Conservation (phyloP, 2,329 filamentous ascomycete genomes). For the Hymenotorrendiella dingleyae region DNA sequence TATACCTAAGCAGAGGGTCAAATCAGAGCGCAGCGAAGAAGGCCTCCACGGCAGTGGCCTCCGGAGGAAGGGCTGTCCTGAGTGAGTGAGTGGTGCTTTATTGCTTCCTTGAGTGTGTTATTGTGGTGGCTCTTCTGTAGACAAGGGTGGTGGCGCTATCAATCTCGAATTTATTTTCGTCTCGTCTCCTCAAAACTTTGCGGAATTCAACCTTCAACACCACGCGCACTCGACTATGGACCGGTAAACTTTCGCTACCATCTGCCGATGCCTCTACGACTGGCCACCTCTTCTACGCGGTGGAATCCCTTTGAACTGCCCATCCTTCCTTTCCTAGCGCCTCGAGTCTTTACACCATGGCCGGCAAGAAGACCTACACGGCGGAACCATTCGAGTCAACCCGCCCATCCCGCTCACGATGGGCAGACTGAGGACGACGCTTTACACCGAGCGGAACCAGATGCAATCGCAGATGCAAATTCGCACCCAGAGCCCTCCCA, state of each 20-base stretch:
- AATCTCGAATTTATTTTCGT: neutral
- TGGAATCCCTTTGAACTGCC: slow-evolving; percentile 27
- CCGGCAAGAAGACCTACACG: slow-evolving; percentile 13
- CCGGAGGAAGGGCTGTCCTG: too few relatives aligned
- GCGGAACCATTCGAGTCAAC: slow-evolving; percentile 7
- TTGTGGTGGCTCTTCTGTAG: too few relatives aligned
- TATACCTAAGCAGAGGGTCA: too few relatives aligned
- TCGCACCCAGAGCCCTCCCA: too few relatives aligned
- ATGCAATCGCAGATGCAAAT: too few relatives aligned
- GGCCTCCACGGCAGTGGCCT: too few relatives aligned
- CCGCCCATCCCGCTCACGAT: neutral
- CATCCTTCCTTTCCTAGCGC: slow-evolving; percentile 30
- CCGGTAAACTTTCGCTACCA: slow-evolving; percentile 5
- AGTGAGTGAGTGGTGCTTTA: too few relatives aligned
- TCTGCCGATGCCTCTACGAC: slow-evolving; percentile 30
- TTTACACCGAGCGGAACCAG: neutral
- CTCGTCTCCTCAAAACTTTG: neutral
- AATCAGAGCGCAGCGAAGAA: too few relatives aligned
- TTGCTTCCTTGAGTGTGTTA: too few relatives aligned
- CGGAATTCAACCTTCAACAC: neutral
- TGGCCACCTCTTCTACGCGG: slow-evolving; percentile 20
- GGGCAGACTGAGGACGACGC: neutral
- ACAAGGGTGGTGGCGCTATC: too few relatives aligned
- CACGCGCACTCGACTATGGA: neutral
- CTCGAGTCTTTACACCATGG: slow-evolving; percentile 30